Evolutionary conservation across 768 basidiomycete species (phyloP).

Genomic region (Boletus barrowsii): DNA sequence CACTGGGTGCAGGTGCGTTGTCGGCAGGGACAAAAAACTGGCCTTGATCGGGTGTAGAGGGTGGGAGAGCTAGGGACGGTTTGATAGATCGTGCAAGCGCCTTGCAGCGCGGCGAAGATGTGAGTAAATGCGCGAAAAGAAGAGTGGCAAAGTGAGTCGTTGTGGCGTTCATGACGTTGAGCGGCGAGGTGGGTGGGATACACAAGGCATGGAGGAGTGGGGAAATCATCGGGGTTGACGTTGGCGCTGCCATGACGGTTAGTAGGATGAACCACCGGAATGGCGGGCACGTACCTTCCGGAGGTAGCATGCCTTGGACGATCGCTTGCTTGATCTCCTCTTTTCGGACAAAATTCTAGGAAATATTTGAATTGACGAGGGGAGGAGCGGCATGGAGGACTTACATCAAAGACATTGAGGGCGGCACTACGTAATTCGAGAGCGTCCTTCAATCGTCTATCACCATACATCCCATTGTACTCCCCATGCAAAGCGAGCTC

Average conservation of each 20-base stretch:
- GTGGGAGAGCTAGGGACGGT: constrained; percentile 40
- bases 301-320: constrained; percentile 68
- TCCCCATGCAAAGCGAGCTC: constrained; percentile 86
- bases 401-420: constrained; percentile 79
- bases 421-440: constrained; percentile 77
- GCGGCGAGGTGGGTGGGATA: constrained; percentile 56
- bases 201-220: constrained; percentile 71
- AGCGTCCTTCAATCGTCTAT: constrained; percentile 58
- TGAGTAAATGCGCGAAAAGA: constrained; percentile 77
- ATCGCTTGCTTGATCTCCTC: constrained; percentile 70
- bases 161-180: constrained; percentile 54
- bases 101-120: constrained; percentile 64
- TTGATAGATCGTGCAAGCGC: constrained; percentile 60
- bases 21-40: constrained; percentile 80
- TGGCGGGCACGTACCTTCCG: constrained; percentile 38
- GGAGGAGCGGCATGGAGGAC: not conserved
- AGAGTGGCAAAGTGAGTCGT: constrained; percentile 73
- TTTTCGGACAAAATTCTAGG: constrained; percentile 71
- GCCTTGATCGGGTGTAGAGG: constrained; percentile 34
- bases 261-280: not conserved
- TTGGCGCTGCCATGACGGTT: constrained; percentile 16
- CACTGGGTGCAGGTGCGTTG: constrained; percentile 37
- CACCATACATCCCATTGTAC: constrained; percentile 65
- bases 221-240: constrained; percentile 48
- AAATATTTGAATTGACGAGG: not conserved